phyloP scores from a whole-genome alignment of 495 filamentous ascomycete species.

The Recurvomyces mirabilis region DNA sequence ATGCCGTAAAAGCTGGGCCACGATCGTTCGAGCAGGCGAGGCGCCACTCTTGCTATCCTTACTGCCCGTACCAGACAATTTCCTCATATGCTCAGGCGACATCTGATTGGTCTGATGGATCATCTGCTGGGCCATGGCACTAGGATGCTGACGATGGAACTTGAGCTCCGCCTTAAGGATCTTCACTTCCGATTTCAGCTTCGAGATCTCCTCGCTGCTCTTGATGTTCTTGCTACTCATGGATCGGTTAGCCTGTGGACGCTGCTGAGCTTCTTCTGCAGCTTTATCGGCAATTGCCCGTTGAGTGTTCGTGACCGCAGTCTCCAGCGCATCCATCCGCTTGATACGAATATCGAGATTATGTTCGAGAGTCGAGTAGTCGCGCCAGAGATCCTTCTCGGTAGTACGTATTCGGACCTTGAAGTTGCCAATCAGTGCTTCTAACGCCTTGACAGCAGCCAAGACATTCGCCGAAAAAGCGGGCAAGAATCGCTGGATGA shows the following conservation, averaged over 20 bases:
- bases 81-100: conserved; percentile 5
- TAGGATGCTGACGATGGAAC: conserved; percentile 43
- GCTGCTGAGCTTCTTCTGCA: conserved; percentile 2
- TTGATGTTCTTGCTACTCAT: conserved; percentile 16
- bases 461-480: conserved; percentile 83
- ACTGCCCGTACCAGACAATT: conserved; percentile 3
- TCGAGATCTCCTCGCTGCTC: conserved; percentile 46
- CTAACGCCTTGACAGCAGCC: conserved; percentile 76
- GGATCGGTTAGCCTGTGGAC: conserved; percentile 26
- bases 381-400: conserved; percentile 77
- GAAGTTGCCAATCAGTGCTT: conserved; percentile 70
- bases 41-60: conserved; percentile 7
- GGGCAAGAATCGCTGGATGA: conserved; percentile 61
- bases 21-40: conserved; percentile 22
- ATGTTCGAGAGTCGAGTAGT: conserved; percentile 78
- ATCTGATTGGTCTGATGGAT: conserved; percentile 12
- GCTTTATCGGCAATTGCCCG: conserved; percentile 8
- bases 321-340: conserved; percentile 79
- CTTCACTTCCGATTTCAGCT: conserved; percentile 68
- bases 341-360: conserved; percentile 68
- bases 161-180: conserved; percentile 75
- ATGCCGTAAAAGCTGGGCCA: conserved; percentile 39
- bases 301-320: conserved; percentile 39
- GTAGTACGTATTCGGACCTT: conserved; percentile 67
- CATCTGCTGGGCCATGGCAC: conserved; percentile 28